Base-by-base conservation (phyloP, 2,329 filamentous ascomycete genomes). In the Aspergillus calidoustus region DNA sequence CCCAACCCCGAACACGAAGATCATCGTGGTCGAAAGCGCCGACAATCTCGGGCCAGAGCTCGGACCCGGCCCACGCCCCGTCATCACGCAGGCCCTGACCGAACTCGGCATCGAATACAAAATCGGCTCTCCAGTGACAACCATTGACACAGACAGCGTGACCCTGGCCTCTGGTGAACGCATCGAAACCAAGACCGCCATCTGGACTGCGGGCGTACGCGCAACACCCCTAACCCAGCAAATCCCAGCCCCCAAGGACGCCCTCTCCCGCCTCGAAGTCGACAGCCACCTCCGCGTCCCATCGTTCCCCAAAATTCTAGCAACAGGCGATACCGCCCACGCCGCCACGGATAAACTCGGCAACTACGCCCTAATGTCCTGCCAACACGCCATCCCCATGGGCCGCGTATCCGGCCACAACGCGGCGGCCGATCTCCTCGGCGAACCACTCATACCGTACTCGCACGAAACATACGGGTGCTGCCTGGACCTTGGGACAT, bases 161-260 rank as follows among this genome's bases (percentile, higher is more conserved):
- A 69, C 58, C 0, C 64, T 75, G 2, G 55, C 63, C 2, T 71
- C 67, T 0, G 77, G 75, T 1, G 75, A 79, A 55, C 66, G 54
- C 8, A 79, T 80, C 47, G 65, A 71, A 7, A 64, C 76, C 0
- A 59, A 67, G 15, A 80, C 77, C 0, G 69, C 69, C 1, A 63
- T 80, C 6, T 80, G 78, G 77, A 79, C 78, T 0, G 77, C 74
- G 0, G 77, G 77, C 0, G 64, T 79, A 34, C 59, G 59, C 15
- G 77, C 77, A 1, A 72, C 71, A 0, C 61, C 68, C 0, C 64
- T 80, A 23, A 76, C 77, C 0, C 57, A 69, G 17, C 75, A 77
- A 19, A 71, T 80, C n/a, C 59, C 67, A 0, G 71, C 68, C 1
- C 17, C 61, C 3, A 77, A 64, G 23, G 76, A 79, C 47, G 2